Conservation (phyloP, 371 early-diverging fungal species). For the Rhizopus sp. region DNA sequence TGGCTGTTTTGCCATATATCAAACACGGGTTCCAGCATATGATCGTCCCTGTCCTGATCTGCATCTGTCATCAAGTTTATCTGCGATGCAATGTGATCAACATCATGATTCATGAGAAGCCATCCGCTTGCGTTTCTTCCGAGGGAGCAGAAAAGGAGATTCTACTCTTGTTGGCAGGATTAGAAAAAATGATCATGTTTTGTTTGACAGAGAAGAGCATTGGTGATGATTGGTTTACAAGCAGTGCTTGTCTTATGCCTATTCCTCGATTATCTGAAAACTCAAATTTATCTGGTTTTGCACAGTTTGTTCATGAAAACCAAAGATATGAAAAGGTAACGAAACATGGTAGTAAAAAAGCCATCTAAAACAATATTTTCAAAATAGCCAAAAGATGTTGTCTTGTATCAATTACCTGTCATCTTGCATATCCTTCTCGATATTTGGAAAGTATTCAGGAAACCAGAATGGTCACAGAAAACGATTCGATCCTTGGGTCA, state of each 20-base stretch:
- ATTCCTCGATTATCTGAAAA: slow-evolving; percentile 21
- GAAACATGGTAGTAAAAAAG: neutral
- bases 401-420: slow-evolving; percentile 56
- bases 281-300: slow-evolving; percentile 33
- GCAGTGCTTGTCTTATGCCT: slow-evolving; percentile 13
- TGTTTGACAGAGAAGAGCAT: slow-evolving; percentile 55
- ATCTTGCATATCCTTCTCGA: slow-evolving; percentile 55
- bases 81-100: slow-evolving; percentile 44
- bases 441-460: slow-evolving; percentile 55
- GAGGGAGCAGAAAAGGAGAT: slow-evolving; percentile 55
- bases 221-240: slow-evolving; percentile 38
- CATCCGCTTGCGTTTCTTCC: neutral
- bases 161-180: slow-evolving; percentile 59
- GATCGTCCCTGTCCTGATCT: slow-evolving; percentile 64
- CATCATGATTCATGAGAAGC: slow-evolving; percentile 36
- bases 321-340: slow-evolving; percentile 27
- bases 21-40: slow-evolving; percentile 62
- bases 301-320: slow-evolving; percentile 32
- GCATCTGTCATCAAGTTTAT: slow-evolving; percentile 64
- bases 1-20: slow-evolving; percentile 63
- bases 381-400: slow-evolving; percentile 46
- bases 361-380: neutral
- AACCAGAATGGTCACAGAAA: slow-evolving; percentile 27
- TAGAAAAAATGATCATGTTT: slow-evolving; percentile 66
- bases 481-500: slow-evolving; percentile 26